Conservation (phyloP, 1,284 basidiomycete species). For the Phellopilus nigrolimitatus region DNA sequence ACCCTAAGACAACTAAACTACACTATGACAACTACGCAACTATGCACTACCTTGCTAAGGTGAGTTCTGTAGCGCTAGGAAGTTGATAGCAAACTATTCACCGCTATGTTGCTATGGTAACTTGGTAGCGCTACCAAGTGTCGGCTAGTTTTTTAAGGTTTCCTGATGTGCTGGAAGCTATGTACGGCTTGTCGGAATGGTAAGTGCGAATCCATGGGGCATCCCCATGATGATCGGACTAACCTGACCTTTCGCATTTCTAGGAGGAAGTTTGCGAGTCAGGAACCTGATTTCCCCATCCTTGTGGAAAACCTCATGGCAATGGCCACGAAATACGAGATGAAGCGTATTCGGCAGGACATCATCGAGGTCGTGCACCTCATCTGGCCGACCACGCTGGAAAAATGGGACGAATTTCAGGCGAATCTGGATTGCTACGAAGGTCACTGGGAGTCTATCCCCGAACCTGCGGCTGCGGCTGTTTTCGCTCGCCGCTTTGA, state of each 20-base stretch:
- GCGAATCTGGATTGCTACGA: neutral
- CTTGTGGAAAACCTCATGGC: neutral
- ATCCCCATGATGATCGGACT: neutral
- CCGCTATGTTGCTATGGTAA: too few relatives aligned
- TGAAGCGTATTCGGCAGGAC: neutral
- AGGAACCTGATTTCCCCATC: neutral
- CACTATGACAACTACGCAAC: too few relatives aligned
- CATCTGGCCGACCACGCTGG: neutral
- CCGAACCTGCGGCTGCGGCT: too few relatives aligned
- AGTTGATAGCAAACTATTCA: too few relatives aligned
- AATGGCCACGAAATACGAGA: conserved; percentile 9
- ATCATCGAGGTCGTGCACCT: neutral
- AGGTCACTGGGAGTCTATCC: neutral
- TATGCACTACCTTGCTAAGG: too few relatives aligned
- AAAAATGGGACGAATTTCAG: neutral
- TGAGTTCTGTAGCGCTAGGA: too few relatives aligned
- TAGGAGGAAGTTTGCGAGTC: neutral
- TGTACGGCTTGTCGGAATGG: neutral
- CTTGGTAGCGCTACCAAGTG: too few relatives aligned
- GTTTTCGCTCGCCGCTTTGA: too few relatives aligned
- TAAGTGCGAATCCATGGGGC: neutral
- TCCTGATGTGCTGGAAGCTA: neutral
- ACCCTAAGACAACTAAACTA: too few relatives aligned
- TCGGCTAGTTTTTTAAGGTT: too few relatives aligned
- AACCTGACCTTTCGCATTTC: neutral